These are phyloP conservation scores for Cryphonectria carpinicola DNA, from an alignment of 2,329 filamentous ascomycete genomes.

Conservation along the genomic window DNA sequence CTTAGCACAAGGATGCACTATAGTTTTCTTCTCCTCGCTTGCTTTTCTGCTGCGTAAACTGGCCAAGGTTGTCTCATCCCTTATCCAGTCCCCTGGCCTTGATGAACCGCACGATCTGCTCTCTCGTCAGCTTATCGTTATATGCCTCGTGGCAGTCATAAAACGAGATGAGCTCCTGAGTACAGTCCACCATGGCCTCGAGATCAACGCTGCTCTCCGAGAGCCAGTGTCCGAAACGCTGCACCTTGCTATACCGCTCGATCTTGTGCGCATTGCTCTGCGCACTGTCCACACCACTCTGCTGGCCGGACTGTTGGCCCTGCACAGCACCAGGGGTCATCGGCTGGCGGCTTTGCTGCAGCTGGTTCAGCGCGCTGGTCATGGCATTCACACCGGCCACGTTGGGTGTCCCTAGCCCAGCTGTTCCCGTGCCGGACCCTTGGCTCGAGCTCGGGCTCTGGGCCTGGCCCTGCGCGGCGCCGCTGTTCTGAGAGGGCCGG, in stretches of 20 bases:
- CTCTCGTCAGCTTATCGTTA: constrained; percentile 61
- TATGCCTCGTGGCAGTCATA: constrained; percentile 73
- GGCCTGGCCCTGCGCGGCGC: constrained; percentile 38
- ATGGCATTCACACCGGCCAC: constrained; percentile 52
- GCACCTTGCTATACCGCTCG: constrained; percentile 66
- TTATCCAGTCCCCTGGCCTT: constrained; percentile 62
- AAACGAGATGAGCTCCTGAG: constrained; percentile 87
- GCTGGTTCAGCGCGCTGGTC: constrained; percentile 53
- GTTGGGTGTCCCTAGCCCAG: constrained; percentile 29
- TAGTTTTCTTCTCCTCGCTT: neutral
- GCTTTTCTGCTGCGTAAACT: neutral
- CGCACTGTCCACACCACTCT: constrained; percentile 12
- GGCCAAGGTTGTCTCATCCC: constrained; percentile 20
- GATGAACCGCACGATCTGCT: constrained; percentile 63
- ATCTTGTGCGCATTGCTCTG: constrained; percentile 38
- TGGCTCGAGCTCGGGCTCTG: constrained; percentile 25
- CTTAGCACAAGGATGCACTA: neutral
- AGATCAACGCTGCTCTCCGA: constrained; percentile 87
- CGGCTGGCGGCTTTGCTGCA: constrained; percentile 40
- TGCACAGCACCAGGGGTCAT: constrained; percentile 26
- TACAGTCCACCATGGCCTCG: constrained; percentile 82
- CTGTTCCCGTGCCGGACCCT: constrained; percentile 26
- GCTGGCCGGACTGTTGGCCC: constrained; percentile 31
- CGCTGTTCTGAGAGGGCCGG: constrained; percentile 57
- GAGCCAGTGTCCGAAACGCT: constrained; percentile 73